Base-by-base conservation (phyloP, 257 asterid species). In the Haberlea rhodopensis region DNA sequence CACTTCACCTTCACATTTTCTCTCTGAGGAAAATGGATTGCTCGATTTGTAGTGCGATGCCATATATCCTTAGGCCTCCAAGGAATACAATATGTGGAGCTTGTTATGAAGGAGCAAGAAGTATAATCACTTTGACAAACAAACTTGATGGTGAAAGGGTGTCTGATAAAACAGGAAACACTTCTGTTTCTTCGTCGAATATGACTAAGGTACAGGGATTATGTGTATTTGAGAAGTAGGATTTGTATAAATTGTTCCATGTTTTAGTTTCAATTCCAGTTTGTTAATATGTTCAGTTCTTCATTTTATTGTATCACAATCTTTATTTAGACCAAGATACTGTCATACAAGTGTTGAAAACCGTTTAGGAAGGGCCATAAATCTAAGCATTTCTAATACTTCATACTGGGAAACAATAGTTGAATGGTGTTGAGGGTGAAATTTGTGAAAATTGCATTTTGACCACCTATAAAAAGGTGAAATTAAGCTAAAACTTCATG, bases 91-190 rank as follows among this genome's bases (percentile, higher is more conserved):
- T 91, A 37, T 91, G 98, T 3, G 86, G 75, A 27, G 85, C 98
- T 31, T 91, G 98, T 72, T 89, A 89, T 15, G 96, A 91, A 57
- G 95, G 95, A 76, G 98, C 95, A 3, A 83, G 88, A 72, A 81
- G 65, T 65, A 82, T 89, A 11, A 82, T 89, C 79, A 55, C 80
- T 55, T 59, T 91, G 58, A 88, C 95, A 0, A 88, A 73, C 75
- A 88, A 80, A 22, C 68, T 58, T 15, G 96, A 87, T 3, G 73
- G 28, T 48, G 84, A 85, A 8, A 76, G 80, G 67, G 74, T 70
- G 60, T 23, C 63, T 37, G 87, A 82, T 46, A 86, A 75, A 59
- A 46, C 78, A 25, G 60, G 46, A 18, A 73, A 48, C 62, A 59
- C 21, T 57, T 56, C 67, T 4, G 24, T 75, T 75, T 76, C 86